Evolutionary conservation across 352 stramenopile genomes (phyloP).

Genomic region (Phytophthora uliginosa): DNA sequence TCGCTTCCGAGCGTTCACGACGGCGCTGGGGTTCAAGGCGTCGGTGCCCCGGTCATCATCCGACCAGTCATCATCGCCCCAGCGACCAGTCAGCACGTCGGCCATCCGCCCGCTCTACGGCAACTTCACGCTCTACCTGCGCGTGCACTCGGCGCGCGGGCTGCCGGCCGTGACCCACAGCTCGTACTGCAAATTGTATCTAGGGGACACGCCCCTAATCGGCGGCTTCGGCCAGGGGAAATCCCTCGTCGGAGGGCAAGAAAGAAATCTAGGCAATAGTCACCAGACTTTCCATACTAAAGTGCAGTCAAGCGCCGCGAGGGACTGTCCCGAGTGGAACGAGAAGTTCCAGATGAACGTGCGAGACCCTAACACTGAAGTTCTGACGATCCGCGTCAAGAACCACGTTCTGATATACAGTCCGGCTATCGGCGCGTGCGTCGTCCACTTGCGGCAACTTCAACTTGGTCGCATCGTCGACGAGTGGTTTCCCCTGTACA

Average conservation of each 20-base stretch:
- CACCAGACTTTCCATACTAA: conserved; percentile 75
- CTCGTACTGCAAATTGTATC: conserved; percentile 81
- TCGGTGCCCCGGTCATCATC: conserved; percentile 9
- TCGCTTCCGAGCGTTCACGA: conserved; percentile 36
- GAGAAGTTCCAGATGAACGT: conserved; percentile 80
- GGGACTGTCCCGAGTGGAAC: conserved; percentile 70
- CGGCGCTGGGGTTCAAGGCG: conserved; percentile 25
- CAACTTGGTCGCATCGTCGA: conserved; percentile 54
- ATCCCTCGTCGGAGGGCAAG: conserved; percentile 17
- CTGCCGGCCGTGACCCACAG: conserved; percentile 51
- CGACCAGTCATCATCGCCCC: conserved; percentile 14
- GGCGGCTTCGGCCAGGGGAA: conserved; percentile 42
- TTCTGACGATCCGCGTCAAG: conserved; percentile 82
- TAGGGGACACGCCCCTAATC: conserved; percentile 62
- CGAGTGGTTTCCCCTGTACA: conserved; percentile 69
- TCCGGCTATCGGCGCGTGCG: conserved; percentile 66
- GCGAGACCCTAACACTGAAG: conserved; percentile 51
- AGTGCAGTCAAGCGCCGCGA: conserved; percentile 43
- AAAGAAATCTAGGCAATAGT: conserved; percentile 14
- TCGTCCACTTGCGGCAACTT: conserved; percentile 65
- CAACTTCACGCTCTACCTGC: conserved; percentile 70
- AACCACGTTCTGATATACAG: conserved; percentile 75
- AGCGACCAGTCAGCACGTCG: conserved; percentile 13
- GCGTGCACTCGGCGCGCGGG: conserved; percentile 71
- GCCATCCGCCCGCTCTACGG: conserved; percentile 19